A percentile compares a stretch with the other conserved stretches of the same genome.
These are phyloP conservation scores for Mortierella sp. DNA, from an alignment of 371 early-diverging fungal species.

Conservation along the genomic window DNA sequence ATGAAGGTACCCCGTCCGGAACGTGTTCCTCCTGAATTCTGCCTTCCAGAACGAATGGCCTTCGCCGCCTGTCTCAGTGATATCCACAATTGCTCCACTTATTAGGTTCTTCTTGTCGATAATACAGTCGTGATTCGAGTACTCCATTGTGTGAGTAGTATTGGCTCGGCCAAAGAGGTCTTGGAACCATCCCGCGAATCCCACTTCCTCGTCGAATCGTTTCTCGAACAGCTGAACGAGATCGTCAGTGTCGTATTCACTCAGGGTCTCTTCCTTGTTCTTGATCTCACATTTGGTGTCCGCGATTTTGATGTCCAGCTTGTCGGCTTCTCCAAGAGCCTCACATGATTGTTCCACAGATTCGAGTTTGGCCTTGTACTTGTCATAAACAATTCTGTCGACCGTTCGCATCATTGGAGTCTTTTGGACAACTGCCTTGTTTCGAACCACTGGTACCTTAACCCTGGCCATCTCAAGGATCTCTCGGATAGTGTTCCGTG, in stretches of 20 bases:
- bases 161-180: neutral
- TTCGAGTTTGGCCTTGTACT: neutral
- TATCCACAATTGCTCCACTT: neutral
- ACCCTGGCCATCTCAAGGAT: neutral
- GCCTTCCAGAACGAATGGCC: neutral
- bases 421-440: neutral
- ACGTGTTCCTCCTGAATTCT: neutral
- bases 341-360: neutral
- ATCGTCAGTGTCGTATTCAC: neutral
- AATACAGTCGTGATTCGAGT: neutral
- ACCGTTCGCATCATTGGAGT: neutral
- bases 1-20: neutral
- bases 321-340: neutral
- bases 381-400: neutral
- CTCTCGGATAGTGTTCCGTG: neutral
- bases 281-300: neutral
- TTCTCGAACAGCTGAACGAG: neutral
- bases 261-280: neutral
- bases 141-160: neutral
- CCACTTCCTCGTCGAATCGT: neutral
- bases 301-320: neutral
- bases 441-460: no score
- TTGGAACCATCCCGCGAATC: neutral
- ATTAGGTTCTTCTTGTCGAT: neutral
- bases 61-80: neutral